Evolutionary conservation across 192 early-diverging fungal species (phyloP).

Genomic region (Backusella parvicylindrica): DNA sequence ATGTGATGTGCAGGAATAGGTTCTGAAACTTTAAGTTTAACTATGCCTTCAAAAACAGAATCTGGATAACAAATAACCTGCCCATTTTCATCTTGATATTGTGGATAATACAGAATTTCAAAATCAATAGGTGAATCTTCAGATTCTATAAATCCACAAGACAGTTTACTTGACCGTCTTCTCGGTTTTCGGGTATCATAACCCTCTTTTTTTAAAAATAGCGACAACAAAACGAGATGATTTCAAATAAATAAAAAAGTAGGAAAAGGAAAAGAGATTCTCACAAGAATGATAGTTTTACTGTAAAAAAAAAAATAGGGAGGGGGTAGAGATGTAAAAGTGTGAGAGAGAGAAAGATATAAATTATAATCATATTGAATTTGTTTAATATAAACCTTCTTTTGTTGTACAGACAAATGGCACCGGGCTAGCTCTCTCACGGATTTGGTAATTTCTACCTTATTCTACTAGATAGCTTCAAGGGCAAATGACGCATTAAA

Average conservation of each 20-base stretch:
- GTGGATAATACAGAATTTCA: neutral
- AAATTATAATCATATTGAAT: neutral
- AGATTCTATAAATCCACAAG: neutral
- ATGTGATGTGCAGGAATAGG: constrained; percentile 17
- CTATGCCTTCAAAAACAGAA: constrained; percentile 16
- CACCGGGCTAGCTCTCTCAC: neutral
- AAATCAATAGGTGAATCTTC: neutral
- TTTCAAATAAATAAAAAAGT: neutral
- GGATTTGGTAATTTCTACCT: neutral
- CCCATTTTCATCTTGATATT: neutral
- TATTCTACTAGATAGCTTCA: neutral
- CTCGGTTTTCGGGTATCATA: neutral
- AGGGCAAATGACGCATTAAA: neutral
- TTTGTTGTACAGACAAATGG: neutral
- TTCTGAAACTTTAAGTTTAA: constrained; percentile 5
- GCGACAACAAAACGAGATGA: neutral
- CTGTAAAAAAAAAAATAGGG: neutral
- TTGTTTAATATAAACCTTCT: neutral
- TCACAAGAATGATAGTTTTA: neutral
- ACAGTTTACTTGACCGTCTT: neutral
- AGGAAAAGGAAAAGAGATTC: neutral
- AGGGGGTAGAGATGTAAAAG: neutral
- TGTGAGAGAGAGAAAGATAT: neutral
- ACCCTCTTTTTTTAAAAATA: constrained; percentile 1
- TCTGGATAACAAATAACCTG: constrained; percentile 13